Conservation (phyloP, 441 rosid species). For the Brassica balearica region DNA sequence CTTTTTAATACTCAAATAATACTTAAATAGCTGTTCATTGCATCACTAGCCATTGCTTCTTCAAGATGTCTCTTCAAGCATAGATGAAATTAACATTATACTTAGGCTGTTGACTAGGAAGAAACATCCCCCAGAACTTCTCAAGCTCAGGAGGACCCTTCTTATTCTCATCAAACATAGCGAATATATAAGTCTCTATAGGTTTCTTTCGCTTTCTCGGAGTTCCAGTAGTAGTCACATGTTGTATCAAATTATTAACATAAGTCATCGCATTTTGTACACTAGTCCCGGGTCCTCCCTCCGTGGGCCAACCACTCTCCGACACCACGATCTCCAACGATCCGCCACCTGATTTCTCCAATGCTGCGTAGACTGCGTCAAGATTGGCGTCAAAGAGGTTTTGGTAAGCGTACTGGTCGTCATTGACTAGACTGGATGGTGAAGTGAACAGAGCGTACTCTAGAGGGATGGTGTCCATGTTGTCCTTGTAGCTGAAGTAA, state of each 20-base stretch:
- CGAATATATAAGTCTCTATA: conserved; percentile 63
- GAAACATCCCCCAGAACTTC: too few relatives aligned
- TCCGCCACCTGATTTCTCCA: conserved; percentile 55
- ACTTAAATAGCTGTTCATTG: background rate
- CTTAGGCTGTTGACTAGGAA: too few relatives aligned
- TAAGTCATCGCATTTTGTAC: conserved; percentile 49
- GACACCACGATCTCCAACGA: conserved; percentile 61
- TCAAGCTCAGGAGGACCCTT: conserved; percentile 15
- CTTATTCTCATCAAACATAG: conserved; percentile 57
- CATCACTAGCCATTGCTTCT: too few relatives aligned
- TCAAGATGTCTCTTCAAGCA: background rate
- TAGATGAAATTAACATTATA: too few relatives aligned
- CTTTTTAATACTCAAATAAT: too few relatives aligned
- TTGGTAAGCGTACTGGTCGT: conserved; percentile 39
- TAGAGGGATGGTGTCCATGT: conserved; percentile 36
- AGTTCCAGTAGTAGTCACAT: conserved; percentile 36
- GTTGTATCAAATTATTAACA: conserved; percentile 49
- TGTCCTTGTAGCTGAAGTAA: conserved; percentile 40
- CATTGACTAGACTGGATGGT: conserved; percentile 19
- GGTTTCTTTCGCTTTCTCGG: conserved; percentile 48
- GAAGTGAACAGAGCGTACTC: conserved; percentile 51
- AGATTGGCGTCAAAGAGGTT: conserved; percentile 57
- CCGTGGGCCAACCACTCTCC: conserved; percentile 71
- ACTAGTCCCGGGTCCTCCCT: conserved; percentile 37
- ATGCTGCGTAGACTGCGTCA: conserved; percentile 56